These are phyloP conservation scores for Yarrowia keelungensis DNA, from an alignment of 805 yeast species.

Conservation along the genomic window DNA sequence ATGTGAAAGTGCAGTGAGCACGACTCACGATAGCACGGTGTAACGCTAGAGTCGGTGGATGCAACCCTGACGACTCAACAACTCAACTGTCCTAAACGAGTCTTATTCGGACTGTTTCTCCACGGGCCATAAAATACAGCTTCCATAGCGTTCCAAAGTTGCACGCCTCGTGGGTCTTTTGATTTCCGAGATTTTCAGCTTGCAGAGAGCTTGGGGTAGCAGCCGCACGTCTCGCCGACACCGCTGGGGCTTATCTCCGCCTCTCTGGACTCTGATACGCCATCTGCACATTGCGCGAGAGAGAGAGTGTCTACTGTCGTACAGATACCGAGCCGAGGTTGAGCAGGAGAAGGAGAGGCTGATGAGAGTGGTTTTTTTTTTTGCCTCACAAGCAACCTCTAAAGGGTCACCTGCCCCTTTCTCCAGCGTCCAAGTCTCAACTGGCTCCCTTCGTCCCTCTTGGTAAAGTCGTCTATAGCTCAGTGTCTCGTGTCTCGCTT, in stretches of 20 bases:
- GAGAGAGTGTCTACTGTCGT: neutral
- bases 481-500: slow-evolving; percentile 3
- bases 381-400: too few species aligned
- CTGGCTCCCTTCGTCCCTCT: neutral
- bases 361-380: too few species aligned
- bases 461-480: neutral
- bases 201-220: neutral
- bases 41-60: neutral
- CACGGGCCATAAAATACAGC: neutral
- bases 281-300: neutral
- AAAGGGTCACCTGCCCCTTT: too few species aligned
- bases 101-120: too few species aligned
- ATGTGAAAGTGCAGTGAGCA: neutral
- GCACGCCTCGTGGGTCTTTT: neutral
- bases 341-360: neutral
- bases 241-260: slow-evolving; percentile 23
- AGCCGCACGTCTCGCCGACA: slow-evolving; percentile 28
- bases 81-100: neutral
- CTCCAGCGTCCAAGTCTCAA: too few species aligned
- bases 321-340: slow-evolving; percentile 25
- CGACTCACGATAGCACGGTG: too few species aligned
- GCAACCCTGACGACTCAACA: slow-evolving; percentile 1
- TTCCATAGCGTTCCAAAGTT: neutral
- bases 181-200: slow-evolving; percentile 16
- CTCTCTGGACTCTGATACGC: slow-evolving; percentile 26